These are phyloP conservation scores for Allium sativum DNA, from an alignment of 106 monocot species.

Conservation along the genomic window DNA sequence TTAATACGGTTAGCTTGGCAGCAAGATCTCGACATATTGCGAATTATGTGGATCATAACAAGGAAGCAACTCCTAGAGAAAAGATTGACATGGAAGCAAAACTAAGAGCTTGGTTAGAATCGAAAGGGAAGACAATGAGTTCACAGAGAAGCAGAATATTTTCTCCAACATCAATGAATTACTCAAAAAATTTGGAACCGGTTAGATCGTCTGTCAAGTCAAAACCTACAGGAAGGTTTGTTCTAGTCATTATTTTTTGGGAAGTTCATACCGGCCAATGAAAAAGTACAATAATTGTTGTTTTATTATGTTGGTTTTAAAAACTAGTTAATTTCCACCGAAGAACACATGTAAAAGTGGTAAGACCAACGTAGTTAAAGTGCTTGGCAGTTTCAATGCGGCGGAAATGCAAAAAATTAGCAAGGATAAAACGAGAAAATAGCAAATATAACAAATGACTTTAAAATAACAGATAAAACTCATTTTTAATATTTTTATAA, in stretches of 20 bases:
- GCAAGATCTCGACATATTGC: constrained; percentile 73
- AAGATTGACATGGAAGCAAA: constrained; percentile 91
- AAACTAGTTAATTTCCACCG: neutral
- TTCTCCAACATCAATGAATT: constrained; percentile 27
- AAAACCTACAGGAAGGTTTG: constrained; percentile 57
- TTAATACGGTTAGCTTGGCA: constrained; percentile 83
- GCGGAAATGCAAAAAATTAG: no score
- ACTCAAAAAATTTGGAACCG: constrained; percentile 18
- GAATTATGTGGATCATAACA: constrained; percentile 40
- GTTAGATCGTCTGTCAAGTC: constrained; percentile 17
- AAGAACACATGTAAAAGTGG: no score
- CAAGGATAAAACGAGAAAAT: no score
- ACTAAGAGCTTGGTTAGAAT: constrained; percentile 78
- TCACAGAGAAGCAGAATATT: constrained; percentile 36
- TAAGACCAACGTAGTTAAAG: no score
- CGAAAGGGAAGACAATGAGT: constrained; percentile 64
- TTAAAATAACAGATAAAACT: no score
- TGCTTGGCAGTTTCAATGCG: no score
- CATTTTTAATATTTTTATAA: no score
- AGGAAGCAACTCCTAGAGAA: constrained; percentile 48
- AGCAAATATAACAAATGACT: no score
- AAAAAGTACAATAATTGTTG: no score
- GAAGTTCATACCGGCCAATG: no score
- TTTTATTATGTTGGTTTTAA: no score
- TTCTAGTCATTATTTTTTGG: neutral